Evolutionary conservation across 2,329 filamentous ascomycete genomes (phyloP).

Genomic region (Fusarium poae): DNA sequence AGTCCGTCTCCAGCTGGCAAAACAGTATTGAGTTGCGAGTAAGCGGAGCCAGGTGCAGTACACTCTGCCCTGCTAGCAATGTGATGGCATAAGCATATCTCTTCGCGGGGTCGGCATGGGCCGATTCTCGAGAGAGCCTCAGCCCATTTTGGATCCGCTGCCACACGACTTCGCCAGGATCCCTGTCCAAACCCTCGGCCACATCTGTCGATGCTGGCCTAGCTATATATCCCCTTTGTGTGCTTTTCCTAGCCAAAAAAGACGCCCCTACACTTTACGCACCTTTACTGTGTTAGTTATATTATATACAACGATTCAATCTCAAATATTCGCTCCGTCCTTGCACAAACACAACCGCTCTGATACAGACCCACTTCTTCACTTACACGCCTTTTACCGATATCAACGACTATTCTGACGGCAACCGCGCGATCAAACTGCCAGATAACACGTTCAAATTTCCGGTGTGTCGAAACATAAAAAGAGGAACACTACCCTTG

Average conservation of each 20-base stretch:
- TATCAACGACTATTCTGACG: slow-evolving; percentile 18
- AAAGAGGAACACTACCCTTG: slow-evolving; percentile 35
- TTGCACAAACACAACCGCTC: slow-evolving; percentile 26
- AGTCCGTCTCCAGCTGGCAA: slow-evolving; percentile 4
- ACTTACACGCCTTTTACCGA: slow-evolving; percentile 37
- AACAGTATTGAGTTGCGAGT: slow-evolving; percentile 2
- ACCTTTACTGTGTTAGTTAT: slow-evolving; percentile 27
- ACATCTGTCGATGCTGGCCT: slow-evolving; percentile 51
- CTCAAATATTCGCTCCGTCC: slow-evolving; percentile 24
- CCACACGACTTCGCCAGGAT: slow-evolving; percentile 54
- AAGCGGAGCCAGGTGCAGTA: neutral
- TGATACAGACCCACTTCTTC: slow-evolving; percentile 27
- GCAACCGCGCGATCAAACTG: slow-evolving; percentile 21
- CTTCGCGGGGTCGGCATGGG: slow-evolving; percentile 53
- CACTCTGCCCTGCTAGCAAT: slow-evolving; percentile 22
- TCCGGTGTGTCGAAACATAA: slow-evolving; percentile 29
- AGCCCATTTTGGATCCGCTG: slow-evolving; percentile 54
- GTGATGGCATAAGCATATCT: slow-evolving; percentile 50
- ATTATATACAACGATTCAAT: slow-evolving; percentile 34
- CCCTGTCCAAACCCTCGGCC: slow-evolving; percentile 47
- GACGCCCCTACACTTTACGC: slow-evolving; percentile 27
- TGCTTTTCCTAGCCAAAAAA: slow-evolving; percentile 36
- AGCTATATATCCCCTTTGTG: slow-evolving; percentile 50
- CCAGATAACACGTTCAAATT: slow-evolving; percentile 31
- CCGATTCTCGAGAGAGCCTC: slow-evolving; percentile 54